A percentile compares a stretch with the other conserved stretches of the same genome.
Evolutionary conservation across 495 filamentous ascomycete genomes (phyloP).

Genomic region (Podospora fimiseda): DNA sequence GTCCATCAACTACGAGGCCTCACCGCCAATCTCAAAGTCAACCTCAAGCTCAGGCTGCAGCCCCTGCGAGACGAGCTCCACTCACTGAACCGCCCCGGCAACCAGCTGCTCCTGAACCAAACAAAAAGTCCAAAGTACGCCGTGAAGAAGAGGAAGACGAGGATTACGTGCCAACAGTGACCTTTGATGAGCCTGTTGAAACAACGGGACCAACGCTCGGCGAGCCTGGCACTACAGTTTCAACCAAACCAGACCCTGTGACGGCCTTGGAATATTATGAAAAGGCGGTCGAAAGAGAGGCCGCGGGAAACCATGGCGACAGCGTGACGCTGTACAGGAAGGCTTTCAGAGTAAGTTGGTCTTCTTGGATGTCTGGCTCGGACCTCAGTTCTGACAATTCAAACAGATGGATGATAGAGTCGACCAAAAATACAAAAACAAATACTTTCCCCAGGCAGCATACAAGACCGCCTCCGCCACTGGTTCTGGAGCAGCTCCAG

Average conservation of each 20-base stretch:
- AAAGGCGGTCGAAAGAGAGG: constrained; percentile 81
- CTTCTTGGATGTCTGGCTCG: not conserved
- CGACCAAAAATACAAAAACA: constrained; percentile 78
- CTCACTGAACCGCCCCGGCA: constrained; percentile 2
- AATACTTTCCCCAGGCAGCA: constrained; percentile 69
- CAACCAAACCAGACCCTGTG: constrained; percentile 45
- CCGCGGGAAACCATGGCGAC: constrained; percentile 77
- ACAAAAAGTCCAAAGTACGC: constrained; percentile 11
- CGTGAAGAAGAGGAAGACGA: constrained; percentile 25
- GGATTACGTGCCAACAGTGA: constrained; percentile 31
- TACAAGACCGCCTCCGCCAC: constrained; percentile 29
- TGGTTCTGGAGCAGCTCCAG: not conserved
- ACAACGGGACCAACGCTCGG: not conserved
- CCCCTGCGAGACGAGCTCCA: not conserved
- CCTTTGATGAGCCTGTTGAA: constrained; percentile 31
- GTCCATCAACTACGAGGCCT: constrained; percentile 2
- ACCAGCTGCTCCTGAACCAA: constrained; percentile 11
- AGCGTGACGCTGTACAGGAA: constrained; percentile 84
- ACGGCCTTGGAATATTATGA: constrained; percentile 93
- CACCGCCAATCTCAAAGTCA: not conserved
- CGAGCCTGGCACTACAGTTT: not conserved
- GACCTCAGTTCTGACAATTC: not conserved
- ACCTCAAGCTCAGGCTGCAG: not conserved
- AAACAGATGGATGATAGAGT: constrained; percentile 71
- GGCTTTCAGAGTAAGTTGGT: constrained; percentile 64